phyloP scores from a whole-genome alignment of 805 yeast species.

The Saccharomycopsis oosterbeekiorum region DNA sequence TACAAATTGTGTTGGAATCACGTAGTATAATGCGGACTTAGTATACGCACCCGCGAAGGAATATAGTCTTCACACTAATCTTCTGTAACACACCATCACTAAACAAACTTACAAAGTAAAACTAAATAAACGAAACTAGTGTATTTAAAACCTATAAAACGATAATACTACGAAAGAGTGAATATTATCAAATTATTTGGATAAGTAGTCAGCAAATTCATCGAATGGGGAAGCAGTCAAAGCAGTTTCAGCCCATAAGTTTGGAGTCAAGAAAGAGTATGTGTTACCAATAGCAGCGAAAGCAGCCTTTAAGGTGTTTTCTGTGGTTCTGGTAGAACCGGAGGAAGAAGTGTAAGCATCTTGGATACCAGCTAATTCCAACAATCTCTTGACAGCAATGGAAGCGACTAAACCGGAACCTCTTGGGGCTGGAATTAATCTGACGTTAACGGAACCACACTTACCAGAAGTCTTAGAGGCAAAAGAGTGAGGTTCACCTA shows the following conservation, averaged over 20 bases:
- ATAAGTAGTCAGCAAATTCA: constrained; percentile 57
- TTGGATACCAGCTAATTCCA: constrained; percentile 99
- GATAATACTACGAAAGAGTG: not conserved
- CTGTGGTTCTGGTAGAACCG: constrained; percentile 99
- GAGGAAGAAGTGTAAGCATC: constrained; percentile 98
- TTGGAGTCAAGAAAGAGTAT: constrained; percentile 99
- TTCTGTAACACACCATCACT: too few relatives aligned
- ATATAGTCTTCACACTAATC: not conserved
- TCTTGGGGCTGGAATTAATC: constrained; percentile 99
- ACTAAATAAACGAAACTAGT: not conserved
- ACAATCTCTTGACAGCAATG: constrained; percentile 97
- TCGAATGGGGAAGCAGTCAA: constrained; percentile 91
- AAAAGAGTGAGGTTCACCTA: constrained; percentile 99
- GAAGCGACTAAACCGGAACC: constrained; percentile 99
- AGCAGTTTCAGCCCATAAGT: constrained; percentile 88
- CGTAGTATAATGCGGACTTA: not conserved
- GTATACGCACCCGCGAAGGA: not conserved
- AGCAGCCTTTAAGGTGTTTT: constrained; percentile 99
- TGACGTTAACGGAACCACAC: constrained; percentile 98
- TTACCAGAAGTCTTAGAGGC: constrained; percentile 98
- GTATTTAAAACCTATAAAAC: not conserved
- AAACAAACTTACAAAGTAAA: not conserved
- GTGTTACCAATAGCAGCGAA: constrained; percentile 99
- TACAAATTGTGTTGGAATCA: too few relatives aligned
- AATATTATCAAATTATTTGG: constrained; percentile 6